Base-by-base conservation (phyloP, 192 early-diverging fungal species). In the Backusella liffmaniae region DNA sequence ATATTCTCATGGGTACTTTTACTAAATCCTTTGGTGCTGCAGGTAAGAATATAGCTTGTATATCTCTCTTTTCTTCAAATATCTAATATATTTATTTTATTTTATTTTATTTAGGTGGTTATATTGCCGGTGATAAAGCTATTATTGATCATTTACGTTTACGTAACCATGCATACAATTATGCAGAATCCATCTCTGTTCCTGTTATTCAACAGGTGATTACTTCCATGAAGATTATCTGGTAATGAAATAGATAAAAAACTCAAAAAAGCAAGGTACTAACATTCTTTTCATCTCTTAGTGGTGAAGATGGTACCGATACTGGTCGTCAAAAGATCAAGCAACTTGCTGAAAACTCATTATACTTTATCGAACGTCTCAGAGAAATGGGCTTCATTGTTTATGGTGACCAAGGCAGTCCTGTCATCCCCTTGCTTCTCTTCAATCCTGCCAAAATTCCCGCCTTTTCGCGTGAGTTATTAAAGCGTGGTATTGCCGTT, bases 11-110 rank as follows among this genome's bases (percentile, higher is more conserved):
- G 98, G 97, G 96, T 44, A 98, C 97, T 4, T 97, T 98, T 77
- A 98, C 97, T 32, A 98, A 99, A 86, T 95, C 93, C 66, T 98
- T 99, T 90, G 97, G 96, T 77, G 94, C 96, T 37, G 95, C 97
- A 46, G 97, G 53, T 56, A 62, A 59, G 9, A 59, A 59, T 3
- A 62, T 29, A 23, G 23, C 21, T 62, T 12, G 53, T 10, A 56
- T 21, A 56, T 23, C 0, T 2, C 42, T 5, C 3, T 16, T 16
- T 44, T 44, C 13, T 44, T 29, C n/a, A 62, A 12, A 62, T 26
- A 62, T 62, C 56, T 59, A 62, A 29, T 62, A 7, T 62, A 7
- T 62, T n/a, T 62, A 23, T 59, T 12, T 26, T n/a, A 12, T 8
- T 62, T n/a, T 62, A 23, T 59, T 12, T 26, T n/a, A 12, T 8